These are phyloP conservation scores for Solanum chilense DNA, from an alignment of 257 asterid genomes.

Conservation along the genomic window DNA sequence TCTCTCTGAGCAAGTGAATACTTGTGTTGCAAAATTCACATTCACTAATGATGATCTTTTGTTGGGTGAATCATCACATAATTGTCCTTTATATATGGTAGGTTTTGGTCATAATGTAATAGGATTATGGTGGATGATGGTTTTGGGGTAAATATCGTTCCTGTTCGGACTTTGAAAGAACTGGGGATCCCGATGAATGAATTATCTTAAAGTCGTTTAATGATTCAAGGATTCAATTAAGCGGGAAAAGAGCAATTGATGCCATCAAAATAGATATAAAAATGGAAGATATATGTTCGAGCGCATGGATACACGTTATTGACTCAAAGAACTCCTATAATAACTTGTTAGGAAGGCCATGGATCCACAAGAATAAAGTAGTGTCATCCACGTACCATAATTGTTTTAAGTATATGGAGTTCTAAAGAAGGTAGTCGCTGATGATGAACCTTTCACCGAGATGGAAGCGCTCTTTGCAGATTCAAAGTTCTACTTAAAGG, in stretches of 20 bases:
- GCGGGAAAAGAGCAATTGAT: background rate
- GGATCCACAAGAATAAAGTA: too few relatives aligned
- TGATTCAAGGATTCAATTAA: too few relatives aligned
- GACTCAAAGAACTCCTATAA: too few relatives aligned
- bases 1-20: background rate
- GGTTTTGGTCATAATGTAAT: too few relatives aligned
- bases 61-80: background rate
- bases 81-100: background rate
- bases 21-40: background rate
- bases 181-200: too few relatives aligned
- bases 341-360: too few relatives aligned
- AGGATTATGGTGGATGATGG: background rate
- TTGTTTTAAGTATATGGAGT: too few relatives aligned
- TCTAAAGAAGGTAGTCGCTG: background rate
- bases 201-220: rapidly evolving
- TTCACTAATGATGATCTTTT: background rate
- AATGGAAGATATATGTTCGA: too few relatives aligned
- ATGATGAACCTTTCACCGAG: background rate
- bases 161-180: too few relatives aligned
- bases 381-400: too few relatives aligned
- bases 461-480: background rate
- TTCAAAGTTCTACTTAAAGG: background rate
- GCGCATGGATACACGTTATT: too few relatives aligned
- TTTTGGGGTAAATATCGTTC: background rate
- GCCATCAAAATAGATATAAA: too few relatives aligned